Percentiles rank a stretch among this genome's conserved stretches.
phyloP scores from a whole-genome alignment of 805 yeast species.

The Hanseniaspora vineae region DNA sequence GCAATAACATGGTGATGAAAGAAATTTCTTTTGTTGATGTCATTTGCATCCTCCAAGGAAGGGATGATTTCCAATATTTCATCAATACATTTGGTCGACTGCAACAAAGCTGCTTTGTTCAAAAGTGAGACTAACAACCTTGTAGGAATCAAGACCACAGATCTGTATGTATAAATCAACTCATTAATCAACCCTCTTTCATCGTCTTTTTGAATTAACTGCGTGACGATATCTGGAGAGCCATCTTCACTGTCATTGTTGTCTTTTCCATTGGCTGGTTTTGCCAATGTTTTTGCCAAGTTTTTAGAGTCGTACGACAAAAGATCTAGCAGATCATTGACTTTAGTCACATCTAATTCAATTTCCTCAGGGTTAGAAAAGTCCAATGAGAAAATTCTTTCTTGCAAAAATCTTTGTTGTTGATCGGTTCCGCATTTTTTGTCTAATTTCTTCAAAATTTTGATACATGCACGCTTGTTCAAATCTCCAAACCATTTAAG shows the following conservation, averaged over 20 bases:
- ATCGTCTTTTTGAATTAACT: constrained; percentile 30
- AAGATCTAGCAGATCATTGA: constrained; percentile 39
- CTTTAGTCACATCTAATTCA: constrained; percentile 35
- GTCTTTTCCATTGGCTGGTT: background rate
- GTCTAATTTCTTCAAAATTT: constrained; percentile 82
- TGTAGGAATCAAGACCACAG: constrained; percentile 37
- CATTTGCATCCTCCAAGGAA: constrained; percentile 48
- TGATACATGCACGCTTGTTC: constrained; percentile 78
- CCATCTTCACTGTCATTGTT: background rate
- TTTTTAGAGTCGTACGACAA: constrained; percentile 31
- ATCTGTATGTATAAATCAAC: constrained; percentile 30
- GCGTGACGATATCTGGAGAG: constrained; percentile 7
- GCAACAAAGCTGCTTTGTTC: constrained; percentile 48
- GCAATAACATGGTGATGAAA: constrained; percentile 75
- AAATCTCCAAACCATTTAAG: constrained; percentile 90
- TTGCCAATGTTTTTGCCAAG: constrained; percentile 1
- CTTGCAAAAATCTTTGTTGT: constrained; percentile 42
- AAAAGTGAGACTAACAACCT: constrained; percentile 47
- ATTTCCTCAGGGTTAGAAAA: constrained; percentile 65
- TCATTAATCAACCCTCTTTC: constrained; percentile 30
- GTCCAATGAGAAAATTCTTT: constrained; percentile 61
- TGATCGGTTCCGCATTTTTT: constrained; percentile 58
- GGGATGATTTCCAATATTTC: constrained; percentile 38
- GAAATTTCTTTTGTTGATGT: constrained; percentile 71
- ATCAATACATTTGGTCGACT: constrained; percentile 46